A percentile compares a stretch with the other conserved stretches of the same genome.
Evolutionary conservation across 2,329 filamentous ascomycete genomes (phyloP).

Genomic region (Sarocladium kiliense): DNA sequence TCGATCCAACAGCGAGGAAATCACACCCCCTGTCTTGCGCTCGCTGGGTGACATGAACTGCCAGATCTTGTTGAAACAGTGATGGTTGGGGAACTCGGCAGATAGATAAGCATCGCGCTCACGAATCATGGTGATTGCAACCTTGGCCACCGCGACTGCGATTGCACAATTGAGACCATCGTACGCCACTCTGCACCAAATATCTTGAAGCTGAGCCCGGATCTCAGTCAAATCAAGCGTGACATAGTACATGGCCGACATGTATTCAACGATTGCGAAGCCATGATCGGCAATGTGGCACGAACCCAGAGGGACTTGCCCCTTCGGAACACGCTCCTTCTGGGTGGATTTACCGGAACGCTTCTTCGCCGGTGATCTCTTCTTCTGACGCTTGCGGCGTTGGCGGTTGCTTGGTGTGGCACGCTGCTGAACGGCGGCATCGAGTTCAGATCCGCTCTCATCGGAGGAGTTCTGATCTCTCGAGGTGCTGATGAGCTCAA

Average conservation of each 20-base stretch:
- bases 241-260: neutral
- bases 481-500: no score
- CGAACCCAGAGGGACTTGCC: no score
- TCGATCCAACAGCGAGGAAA: neutral
- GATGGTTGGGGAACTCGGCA: slow-evolving; percentile 38
- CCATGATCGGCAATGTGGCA: neutral
- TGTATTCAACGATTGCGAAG: neutral
- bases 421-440: no score
- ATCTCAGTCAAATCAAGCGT: slow-evolving; percentile 25
- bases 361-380: no score
- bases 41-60: no score
- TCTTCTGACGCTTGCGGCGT: no score
- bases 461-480: no score
- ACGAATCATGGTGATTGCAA: slow-evolving; percentile 36
- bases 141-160: slow-evolving; percentile 35
- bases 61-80: slow-evolving; percentile 37
- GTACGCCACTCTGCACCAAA: slow-evolving; percentile 41
- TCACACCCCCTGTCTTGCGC: neutral
- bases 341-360: no score
- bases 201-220: slow-evolving; percentile 30
- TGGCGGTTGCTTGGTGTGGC: no score
- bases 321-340: no score
- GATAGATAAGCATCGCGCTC: slow-evolving; percentile 32
- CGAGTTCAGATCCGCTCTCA: no score
- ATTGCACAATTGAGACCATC: slow-evolving; percentile 37